These are phyloP conservation scores for Coemansia sp. DNA, from an alignment of 192 early-diverging fungal genomes.

Conservation along the genomic window DNA sequence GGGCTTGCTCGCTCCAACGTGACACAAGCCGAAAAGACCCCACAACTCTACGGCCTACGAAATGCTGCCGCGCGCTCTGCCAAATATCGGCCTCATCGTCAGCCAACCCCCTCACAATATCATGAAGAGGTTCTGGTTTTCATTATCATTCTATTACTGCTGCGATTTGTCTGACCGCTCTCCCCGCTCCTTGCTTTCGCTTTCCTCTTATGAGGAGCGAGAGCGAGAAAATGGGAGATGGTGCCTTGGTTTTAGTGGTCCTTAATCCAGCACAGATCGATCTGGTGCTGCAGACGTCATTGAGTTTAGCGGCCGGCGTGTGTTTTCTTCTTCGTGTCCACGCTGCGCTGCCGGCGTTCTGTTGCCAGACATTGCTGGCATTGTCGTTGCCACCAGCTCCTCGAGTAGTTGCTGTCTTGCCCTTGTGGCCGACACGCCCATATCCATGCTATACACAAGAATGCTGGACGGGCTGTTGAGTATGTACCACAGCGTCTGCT, in stretches of 20 bases:
- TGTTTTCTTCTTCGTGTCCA: background rate
- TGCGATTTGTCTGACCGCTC: background rate
- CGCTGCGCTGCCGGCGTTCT: background rate
- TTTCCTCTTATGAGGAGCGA: background rate
- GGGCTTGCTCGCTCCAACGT: no score
- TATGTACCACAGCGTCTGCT: background rate
- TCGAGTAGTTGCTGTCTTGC: background rate
- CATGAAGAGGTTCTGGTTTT: background rate
- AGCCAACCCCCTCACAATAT: no score
- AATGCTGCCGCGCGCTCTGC: no score
- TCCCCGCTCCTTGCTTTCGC: background rate
- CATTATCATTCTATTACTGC: background rate
- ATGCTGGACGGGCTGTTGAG: slow-evolving; percentile 12
- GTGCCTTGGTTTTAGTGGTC: background rate
- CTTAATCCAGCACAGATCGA: background rate
- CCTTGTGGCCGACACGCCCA: background rate
- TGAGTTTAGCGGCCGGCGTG: background rate
- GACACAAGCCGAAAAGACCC: no score
- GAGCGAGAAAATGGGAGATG: background rate
- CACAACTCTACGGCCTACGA: no score
- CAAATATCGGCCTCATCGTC: no score
- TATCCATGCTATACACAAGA: slow-evolving; percentile 9
- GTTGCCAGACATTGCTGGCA: background rate
- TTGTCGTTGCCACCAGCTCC: background rate
- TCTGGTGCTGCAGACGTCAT: background rate